A percentile compares a stretch with the other conserved stretches of the same genome.
phyloP scores from a whole-genome alignment of 2,329 filamentous ascomycete species.

The Cercospora sojina region DNA sequence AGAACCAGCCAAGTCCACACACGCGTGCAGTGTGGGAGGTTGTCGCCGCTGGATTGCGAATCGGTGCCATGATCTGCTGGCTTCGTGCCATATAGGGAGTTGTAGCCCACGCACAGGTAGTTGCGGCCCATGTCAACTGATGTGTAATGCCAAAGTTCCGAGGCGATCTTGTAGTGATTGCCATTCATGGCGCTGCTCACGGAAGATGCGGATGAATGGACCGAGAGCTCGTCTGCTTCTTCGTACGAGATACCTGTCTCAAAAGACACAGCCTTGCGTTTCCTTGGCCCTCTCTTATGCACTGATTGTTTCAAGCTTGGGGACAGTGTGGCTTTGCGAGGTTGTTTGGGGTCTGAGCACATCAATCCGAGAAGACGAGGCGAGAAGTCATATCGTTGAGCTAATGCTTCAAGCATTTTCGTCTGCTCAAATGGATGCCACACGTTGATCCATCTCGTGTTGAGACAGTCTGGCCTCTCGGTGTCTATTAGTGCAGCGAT shows the following conservation, averaged over 20 bases:
- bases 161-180: slow-evolving; percentile 60
- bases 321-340: slow-evolving; percentile 15
- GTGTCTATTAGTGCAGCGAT: slow-evolving; percentile 43
- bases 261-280: slow-evolving; percentile 9
- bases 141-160: slow-evolving; percentile 73
- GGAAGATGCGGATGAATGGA: slow-evolving; percentile 31
- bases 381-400: slow-evolving; percentile 66
- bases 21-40: slow-evolving; percentile 38
- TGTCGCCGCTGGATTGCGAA: background rate
- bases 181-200: slow-evolving; percentile 26
- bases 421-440: slow-evolving; percentile 65
- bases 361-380: slow-evolving; percentile 64
- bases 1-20: slow-evolving; percentile 72
- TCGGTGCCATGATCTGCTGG: background rate
- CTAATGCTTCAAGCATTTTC: slow-evolving; percentile 57
- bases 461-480: slow-evolving; percentile 50
- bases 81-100: slow-evolving; percentile 55
- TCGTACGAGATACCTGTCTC: slow-evolving; percentile 16
- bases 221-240: slow-evolving; percentile 32
- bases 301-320: slow-evolving; percentile 16
- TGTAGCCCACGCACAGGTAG: slow-evolving; percentile 72
- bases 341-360: slow-evolving; percentile 53
- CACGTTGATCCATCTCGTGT: slow-evolving; percentile 73
- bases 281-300: slow-evolving; percentile 12
- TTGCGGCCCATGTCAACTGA: slow-evolving; percentile 67